These are phyloP conservation scores for Scheffersomyces lignicola DNA, from an alignment of 1,139 yeast species.

Conservation along the genomic window DNA sequence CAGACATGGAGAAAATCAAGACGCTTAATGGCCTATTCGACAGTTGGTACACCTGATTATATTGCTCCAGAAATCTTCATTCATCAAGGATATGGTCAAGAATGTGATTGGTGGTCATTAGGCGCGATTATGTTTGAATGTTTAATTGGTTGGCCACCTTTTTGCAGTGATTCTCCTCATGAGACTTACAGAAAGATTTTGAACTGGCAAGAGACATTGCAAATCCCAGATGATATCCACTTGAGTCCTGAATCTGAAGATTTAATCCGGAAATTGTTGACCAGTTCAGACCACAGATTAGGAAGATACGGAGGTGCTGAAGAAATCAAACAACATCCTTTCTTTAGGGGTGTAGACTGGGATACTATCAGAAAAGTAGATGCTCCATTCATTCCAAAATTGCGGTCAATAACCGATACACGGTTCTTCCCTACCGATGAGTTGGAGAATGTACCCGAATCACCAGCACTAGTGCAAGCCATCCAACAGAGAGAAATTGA, in stretches of 20 bases:
- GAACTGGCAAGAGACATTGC: conserved; percentile 91
- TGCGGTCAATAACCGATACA: conserved; percentile 83
- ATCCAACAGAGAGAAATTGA: conserved; percentile 56
- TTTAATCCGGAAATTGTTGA: conserved; percentile 76
- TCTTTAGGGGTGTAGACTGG: conserved; percentile 97
- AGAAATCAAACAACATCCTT: conserved; percentile 90
- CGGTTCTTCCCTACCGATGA: conserved; percentile 98
- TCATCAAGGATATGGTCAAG: conserved; percentile 98
- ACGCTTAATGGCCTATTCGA: conserved; percentile 95
- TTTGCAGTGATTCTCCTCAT: conserved; percentile 98
- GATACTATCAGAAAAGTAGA: conserved; percentile 85
- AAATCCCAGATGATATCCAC: conserved; percentile 95
- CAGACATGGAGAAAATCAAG: conserved; percentile 98
- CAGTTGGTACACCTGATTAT: conserved; percentile 98
- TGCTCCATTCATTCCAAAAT: conserved; percentile 81
- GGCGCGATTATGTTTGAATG: conserved; percentile 99
- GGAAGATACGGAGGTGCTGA: conserved; percentile 94
- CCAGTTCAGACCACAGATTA: conserved; percentile 80
- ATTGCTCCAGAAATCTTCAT: conserved; percentile 97
- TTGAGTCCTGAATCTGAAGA: conserved; percentile 93
- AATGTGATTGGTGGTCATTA: conserved; percentile 99
- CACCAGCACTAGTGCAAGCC: conserved; percentile 80
- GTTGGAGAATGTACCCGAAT: conserved; percentile 90
- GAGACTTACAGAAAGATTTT: conserved; percentile 94
- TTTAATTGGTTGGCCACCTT: conserved; percentile 99